Conservation (phyloP, 352 stramenopile genomes). For the Aphanomyces stellatus region DNA sequence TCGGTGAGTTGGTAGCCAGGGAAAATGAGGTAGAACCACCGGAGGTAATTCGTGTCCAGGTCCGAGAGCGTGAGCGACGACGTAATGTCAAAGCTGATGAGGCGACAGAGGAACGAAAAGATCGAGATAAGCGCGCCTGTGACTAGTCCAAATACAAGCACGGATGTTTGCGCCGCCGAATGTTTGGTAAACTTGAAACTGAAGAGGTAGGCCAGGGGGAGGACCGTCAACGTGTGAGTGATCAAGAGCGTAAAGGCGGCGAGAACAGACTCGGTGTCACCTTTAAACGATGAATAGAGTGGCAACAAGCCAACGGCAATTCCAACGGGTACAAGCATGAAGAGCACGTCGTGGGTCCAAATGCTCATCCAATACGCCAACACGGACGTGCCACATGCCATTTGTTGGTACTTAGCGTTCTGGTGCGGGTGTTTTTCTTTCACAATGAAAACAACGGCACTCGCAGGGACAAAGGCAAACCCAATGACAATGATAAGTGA, state of each 20-base stretch:
- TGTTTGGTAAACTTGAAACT: conserved; percentile 53
- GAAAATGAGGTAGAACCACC: conserved; percentile 65
- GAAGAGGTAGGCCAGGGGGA: conserved; percentile 59
- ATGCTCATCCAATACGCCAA: conserved; percentile 52
- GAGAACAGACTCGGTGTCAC: conserved; percentile 28
- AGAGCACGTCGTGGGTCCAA: conserved; percentile 42
- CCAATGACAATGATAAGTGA: conserved; percentile 53
- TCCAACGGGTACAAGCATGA: conserved; percentile 36
- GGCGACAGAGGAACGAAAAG: conserved; percentile 64
- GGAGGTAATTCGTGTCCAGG: conserved; percentile 57
- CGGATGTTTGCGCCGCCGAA: conserved; percentile 47
- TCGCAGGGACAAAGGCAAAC: conserved; percentile 58
- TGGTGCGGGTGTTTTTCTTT: conserved; percentile 54
- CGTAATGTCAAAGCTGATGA: conserved; percentile 39
- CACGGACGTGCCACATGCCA: conserved; percentile 46
- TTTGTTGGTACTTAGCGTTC: conserved; percentile 54
- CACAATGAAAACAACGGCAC: conserved; percentile 54
- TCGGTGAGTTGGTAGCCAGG: conserved; percentile 61
- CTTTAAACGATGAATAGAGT: conserved; percentile 28
- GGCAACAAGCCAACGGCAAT: conserved; percentile 33
- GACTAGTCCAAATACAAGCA: conserved; percentile 51
- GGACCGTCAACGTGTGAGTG: conserved; percentile 35
- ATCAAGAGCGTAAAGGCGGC: conserved; percentile 35
- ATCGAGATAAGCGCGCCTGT: conserved; percentile 58
- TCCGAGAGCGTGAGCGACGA: conserved; percentile 39